Percentiles rank a stretch among this genome's conserved stretches.
These are phyloP conservation scores for Stemphylium vesicarium DNA, from an alignment of 2,329 filamentous ascomycete genomes.

Conservation along the genomic window DNA sequence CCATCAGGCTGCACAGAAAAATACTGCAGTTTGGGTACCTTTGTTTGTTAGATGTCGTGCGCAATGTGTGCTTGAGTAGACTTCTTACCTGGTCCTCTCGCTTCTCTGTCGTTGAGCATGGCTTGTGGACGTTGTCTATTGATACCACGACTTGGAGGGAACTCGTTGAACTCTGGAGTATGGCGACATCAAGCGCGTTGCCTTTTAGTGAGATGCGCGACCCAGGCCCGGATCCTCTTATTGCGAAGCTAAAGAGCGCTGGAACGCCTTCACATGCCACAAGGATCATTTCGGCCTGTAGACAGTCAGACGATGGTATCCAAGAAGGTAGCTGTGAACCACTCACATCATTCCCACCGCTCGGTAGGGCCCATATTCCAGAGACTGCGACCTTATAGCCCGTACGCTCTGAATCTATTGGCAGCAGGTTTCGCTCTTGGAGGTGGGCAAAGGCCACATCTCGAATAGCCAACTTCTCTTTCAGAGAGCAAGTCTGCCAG, in stretches of 20 bases:
- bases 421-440: conserved; percentile 22
- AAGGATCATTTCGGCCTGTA: conserved; percentile 40
- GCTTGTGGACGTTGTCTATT: conserved; percentile 60
- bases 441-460: conserved; percentile 31
- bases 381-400: conserved; percentile 55
- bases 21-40: conserved; percentile 32
- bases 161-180: conserved; percentile 22
- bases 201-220: conserved; percentile 61
- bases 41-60: conserved; percentile 21
- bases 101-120: conserved; percentile 56
- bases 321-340: conserved; percentile 26
- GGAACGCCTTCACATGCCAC: conserved; percentile 57
- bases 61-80: background rate
- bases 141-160: conserved; percentile 53
- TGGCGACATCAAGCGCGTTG: conserved; percentile 67
- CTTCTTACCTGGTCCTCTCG: conserved; percentile 39
- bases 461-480: conserved; percentile 59
- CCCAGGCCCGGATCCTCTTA: conserved; percentile 55
- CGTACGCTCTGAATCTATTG: conserved; percentile 15
- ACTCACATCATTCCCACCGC: conserved; percentile 48
- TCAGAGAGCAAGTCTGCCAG: conserved; percentile 67
- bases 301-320: conserved; percentile 9
- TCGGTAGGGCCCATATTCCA: conserved; percentile 57
- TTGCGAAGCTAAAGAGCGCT: conserved; percentile 69
- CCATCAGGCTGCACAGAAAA: conserved; percentile 29